These are phyloP conservation scores for Ceratocystis papillata DNA, from an alignment of 2,329 filamentous ascomycete genomes.

Conservation along the genomic window DNA sequence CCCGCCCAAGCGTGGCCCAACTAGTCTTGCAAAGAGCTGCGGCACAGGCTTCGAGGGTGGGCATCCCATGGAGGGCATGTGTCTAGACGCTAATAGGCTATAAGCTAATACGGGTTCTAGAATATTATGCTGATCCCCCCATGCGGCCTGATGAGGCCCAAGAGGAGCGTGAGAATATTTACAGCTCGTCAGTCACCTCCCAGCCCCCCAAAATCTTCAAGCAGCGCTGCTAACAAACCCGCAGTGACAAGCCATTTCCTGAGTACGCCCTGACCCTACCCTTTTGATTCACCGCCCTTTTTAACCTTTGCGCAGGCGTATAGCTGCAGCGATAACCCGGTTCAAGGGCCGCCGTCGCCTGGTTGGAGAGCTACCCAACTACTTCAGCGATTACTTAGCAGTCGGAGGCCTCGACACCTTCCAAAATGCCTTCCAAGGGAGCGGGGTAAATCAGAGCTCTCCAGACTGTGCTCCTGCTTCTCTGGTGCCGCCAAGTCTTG, in stretches of 20 bases:
- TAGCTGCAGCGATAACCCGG: constrained; percentile 13
- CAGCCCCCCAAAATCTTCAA: background rate
- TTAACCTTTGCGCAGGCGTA: constrained; percentile 16
- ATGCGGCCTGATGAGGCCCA: constrained; percentile 58
- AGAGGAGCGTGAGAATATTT: constrained; percentile 55
- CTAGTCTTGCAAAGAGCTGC: constrained; percentile 31
- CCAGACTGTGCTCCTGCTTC: constrained; percentile 35
- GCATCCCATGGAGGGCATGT: constrained; percentile 3
- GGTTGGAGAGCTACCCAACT: constrained; percentile 45
- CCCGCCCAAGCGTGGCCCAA: constrained; percentile 15
- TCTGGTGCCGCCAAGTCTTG: constrained; percentile 38
- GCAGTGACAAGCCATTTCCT: constrained; percentile 43
- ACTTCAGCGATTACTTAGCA: constrained; percentile 71
- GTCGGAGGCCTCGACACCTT: constrained; percentile 66
- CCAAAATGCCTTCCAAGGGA: constrained; percentile 48
- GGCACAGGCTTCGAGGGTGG: constrained; percentile 60
- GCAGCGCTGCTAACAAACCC: constrained; percentile 26
- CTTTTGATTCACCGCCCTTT: background rate
- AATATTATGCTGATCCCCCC: constrained; percentile 70
- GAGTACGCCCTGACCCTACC: constrained; percentile 36
- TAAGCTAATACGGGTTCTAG: constrained; percentile 30
- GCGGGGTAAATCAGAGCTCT: constrained; percentile 36
- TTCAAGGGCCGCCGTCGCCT: constrained; percentile 56
- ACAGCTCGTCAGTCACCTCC: constrained; percentile 44
- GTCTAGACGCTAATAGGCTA: background rate